These are phyloP conservation scores for Magnolia sinica DNA, from an alignment of 164 flowering plant genomes.

Conservation along the genomic window DNA sequence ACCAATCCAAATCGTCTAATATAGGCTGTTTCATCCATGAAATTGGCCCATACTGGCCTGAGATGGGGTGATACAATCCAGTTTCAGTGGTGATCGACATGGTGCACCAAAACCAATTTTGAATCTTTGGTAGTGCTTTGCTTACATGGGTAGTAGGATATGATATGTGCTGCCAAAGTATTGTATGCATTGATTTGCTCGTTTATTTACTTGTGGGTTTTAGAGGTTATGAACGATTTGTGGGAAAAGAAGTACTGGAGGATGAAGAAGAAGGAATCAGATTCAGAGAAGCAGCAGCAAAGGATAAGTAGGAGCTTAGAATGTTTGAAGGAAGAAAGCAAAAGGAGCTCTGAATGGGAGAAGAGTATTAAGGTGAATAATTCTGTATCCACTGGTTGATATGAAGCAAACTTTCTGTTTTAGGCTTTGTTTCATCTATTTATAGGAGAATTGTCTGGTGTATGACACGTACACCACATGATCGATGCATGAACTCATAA, in stretches of 20 bases:
- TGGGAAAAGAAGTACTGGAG: constrained; percentile 73
- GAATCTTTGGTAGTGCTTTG: not conserved
- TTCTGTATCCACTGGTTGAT: not conserved
- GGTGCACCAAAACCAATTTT: too few relatives aligned
- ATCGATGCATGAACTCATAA: too few relatives aligned
- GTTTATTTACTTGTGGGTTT: constrained; percentile 10
- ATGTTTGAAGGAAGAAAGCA: constrained; percentile 19
- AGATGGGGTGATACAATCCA: too few relatives aligned
- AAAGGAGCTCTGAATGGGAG: constrained; percentile 9
- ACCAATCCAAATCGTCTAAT: too few relatives aligned
- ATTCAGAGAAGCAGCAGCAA: constrained; percentile 2
- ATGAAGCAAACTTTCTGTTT: not conserved
- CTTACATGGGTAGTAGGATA: not conserved
- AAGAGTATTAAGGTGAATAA: constrained; percentile 40
- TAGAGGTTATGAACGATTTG: constrained; percentile 93
- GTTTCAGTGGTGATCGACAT: too few relatives aligned
- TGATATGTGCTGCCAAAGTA: not conserved
- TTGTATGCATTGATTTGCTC: not conserved
- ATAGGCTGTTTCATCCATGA: too few relatives aligned
- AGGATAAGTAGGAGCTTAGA: constrained; percentile 13
- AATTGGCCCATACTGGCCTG: too few relatives aligned
- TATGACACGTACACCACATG: too few relatives aligned
- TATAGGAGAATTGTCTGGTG: too few relatives aligned
- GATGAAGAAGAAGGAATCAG: constrained; percentile 34
- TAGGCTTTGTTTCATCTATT: not conserved